phyloP scores from a whole-genome alignment of 163 green algal genomes.

The Prototheca cutis region DNA sequence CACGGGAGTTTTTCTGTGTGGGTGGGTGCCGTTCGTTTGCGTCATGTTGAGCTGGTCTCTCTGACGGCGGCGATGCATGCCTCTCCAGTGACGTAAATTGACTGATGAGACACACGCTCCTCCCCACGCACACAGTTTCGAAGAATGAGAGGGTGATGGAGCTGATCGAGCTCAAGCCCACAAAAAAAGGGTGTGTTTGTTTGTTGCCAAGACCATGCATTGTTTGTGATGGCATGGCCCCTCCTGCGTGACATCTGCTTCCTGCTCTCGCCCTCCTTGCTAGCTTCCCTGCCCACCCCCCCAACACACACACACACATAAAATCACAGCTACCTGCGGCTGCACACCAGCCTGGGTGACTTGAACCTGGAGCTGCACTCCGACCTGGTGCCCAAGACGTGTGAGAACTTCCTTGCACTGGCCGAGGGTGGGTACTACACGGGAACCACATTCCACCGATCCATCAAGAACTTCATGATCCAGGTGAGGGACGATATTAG shows the following conservation, averaged over 20 bases:
- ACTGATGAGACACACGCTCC: too few relatives aligned
- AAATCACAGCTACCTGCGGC: slow-evolving; percentile 50
- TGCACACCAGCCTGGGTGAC: slow-evolving; percentile 77
- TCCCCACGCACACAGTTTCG: too few relatives aligned
- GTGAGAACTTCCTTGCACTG: slow-evolving; percentile 96
- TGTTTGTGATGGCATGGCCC: too few relatives aligned
- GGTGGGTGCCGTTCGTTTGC: too few relatives aligned
- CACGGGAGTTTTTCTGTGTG: too few relatives aligned
- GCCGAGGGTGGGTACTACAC: slow-evolving; percentile 84
- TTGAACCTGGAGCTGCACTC: slow-evolving; percentile 95
- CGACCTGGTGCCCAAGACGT: slow-evolving; percentile 76
- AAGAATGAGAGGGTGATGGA: slow-evolving; percentile 42
- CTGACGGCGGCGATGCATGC: background rate
- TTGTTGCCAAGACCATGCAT: background rate
- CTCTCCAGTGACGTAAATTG: slow-evolving; percentile 23
- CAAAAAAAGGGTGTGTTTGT: slow-evolving; percentile 53
- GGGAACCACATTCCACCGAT: slow-evolving; percentile 76
- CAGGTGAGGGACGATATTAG: slow-evolving; percentile 25
- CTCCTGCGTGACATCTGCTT: too few relatives aligned
- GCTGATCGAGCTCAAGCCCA: slow-evolving; percentile 59
- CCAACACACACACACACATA: too few relatives aligned
- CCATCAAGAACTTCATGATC: slow-evolving; percentile 94
- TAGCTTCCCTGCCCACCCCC: too few relatives aligned
- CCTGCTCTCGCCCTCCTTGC: too few relatives aligned
- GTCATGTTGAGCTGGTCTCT: too few relatives aligned